A percentile compares a stretch with the other conserved stretches of the same genome.
Conservation (phyloP, 73 alveolate species). For the Stentor coeruleus region DNA sequence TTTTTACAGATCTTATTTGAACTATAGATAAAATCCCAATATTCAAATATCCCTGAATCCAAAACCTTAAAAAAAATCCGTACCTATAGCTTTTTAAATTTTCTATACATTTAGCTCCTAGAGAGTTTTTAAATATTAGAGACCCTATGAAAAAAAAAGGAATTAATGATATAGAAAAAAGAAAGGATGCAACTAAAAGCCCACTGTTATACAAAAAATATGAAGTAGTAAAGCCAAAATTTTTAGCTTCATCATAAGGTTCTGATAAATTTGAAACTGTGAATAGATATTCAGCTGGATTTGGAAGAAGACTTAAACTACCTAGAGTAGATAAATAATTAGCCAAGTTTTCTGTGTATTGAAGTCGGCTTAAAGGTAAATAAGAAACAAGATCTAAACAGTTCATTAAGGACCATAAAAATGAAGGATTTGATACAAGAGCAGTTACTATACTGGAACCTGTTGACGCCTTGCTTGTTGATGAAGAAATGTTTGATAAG, state of each 20-base stretch:
- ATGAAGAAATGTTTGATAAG: too few species aligned
- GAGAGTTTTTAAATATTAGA: not conserved
- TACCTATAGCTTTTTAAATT: not conserved
- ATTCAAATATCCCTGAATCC: slow-evolving; percentile 5
- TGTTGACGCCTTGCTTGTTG: too few species aligned
- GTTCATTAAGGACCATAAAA: not conserved
- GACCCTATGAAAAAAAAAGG: not conserved
- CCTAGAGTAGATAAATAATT: not conserved
- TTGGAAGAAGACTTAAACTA: not conserved
- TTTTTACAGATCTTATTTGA: not conserved
- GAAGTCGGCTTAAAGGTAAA: not conserved
- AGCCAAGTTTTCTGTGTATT: not conserved
- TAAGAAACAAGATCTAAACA: not conserved
- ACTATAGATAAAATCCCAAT: not conserved
- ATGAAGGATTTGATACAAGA: not conserved
- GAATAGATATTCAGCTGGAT: not conserved
- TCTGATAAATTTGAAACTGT: not conserved
- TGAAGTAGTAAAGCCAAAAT: not conserved
- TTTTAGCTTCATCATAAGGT: slow-evolving; percentile 12
- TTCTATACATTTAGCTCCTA: not conserved
- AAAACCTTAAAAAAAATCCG: not conserved
- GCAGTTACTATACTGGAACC: too few species aligned
- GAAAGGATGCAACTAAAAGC: not conserved
- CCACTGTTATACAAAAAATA: not conserved
- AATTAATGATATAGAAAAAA: not conserved